Conservation (phyloP, 1,139 yeast genomes). For the Candida tunisiensis region DNA sequence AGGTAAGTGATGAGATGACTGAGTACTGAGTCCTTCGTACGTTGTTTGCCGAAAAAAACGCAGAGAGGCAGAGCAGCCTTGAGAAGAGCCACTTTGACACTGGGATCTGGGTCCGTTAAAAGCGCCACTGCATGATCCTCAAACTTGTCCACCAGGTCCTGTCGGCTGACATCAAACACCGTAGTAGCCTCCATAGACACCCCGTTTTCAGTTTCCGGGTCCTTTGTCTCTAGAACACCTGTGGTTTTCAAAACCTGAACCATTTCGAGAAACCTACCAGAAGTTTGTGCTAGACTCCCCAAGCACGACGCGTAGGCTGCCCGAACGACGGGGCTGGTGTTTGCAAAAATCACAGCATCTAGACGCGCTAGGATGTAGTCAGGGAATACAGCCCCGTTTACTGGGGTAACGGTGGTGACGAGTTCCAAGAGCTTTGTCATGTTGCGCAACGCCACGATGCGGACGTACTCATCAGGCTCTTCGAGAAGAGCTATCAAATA, state of each 20-base stretch:
- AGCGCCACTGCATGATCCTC: conserved; percentile 49
- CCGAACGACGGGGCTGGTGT: conserved; percentile 32
- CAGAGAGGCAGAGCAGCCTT: conserved; percentile 59
- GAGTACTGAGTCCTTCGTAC: conserved; percentile 70
- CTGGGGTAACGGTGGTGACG: conserved; percentile 54
- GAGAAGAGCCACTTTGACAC: conserved; percentile 56
- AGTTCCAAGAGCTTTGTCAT: conserved; percentile 39
- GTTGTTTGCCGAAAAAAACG: conserved; percentile 69
- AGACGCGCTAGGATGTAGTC: conserved; percentile 70
- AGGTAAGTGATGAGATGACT: conserved; percentile 86
- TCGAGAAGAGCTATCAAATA: conserved; percentile 44
- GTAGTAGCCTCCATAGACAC: conserved; percentile 15
- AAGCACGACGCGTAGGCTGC: conserved; percentile 57
- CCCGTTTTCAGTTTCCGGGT: conserved; percentile 26
- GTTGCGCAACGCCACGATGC: conserved; percentile 23
- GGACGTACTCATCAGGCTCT: conserved; percentile 40
- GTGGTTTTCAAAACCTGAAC: conserved; percentile 36
- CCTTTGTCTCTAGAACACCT: conserved; percentile 20
- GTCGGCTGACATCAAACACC: conserved; percentile 20
- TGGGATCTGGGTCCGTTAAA: conserved; percentile 49
- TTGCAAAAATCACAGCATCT: no score
- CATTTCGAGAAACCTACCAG: conserved; percentile 51
- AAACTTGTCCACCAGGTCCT: conserved; percentile 27
- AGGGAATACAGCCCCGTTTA: conserved; percentile 59
- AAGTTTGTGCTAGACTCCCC: conserved; percentile 48